These are phyloP conservation scores for Hortiboletus flavorubellus DNA, from an alignment of 768 basidiomycete genomes.

Conservation along the genomic window DNA sequence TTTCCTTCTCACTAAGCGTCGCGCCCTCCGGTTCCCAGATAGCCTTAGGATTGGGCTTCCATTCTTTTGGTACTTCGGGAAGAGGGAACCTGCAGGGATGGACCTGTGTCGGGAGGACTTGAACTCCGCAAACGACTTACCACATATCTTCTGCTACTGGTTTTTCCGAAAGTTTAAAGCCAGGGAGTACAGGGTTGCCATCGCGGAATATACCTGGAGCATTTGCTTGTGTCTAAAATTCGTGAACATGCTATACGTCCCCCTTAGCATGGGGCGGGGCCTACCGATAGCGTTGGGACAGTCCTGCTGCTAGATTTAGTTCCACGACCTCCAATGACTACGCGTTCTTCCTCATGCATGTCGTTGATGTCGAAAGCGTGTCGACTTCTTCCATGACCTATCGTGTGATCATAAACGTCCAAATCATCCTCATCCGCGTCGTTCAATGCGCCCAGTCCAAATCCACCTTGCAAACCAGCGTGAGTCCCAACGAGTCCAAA, in stretches of 20 bases:
- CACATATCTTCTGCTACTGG: constrained; percentile 69
- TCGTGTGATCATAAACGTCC: constrained; percentile 68
- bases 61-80: constrained; percentile 77
- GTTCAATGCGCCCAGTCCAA: constrained; percentile 85
- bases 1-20: constrained; percentile 43
- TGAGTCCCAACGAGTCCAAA: neutral
- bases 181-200: constrained; percentile 67
- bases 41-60: constrained; percentile 80
- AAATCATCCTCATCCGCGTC: constrained; percentile 94
- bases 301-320: constrained; percentile 8
- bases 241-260: constrained; percentile 6
- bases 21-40: constrained; percentile 60
- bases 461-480: constrained; percentile 57
- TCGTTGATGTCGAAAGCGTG: constrained; percentile 66
- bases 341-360: constrained; percentile 59
- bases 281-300: constrained; percentile 10
- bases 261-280: neutral
- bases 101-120: constrained; percentile 16
- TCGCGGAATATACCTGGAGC: constrained; percentile 56
- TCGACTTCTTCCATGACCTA: constrained; percentile 38
- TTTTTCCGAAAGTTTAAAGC: constrained; percentile 69
- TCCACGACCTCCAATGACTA: constrained; percentile 38
- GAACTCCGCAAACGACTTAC: constrained; percentile 37
- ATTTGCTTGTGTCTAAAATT: constrained; percentile 17
- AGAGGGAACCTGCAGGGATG: constrained; percentile 65